Evolutionary conservation across 345 rosid genomes (phyloP), one percentile per base, ranked within the genome.

Genomic region (Murraya paniculata): DNA sequence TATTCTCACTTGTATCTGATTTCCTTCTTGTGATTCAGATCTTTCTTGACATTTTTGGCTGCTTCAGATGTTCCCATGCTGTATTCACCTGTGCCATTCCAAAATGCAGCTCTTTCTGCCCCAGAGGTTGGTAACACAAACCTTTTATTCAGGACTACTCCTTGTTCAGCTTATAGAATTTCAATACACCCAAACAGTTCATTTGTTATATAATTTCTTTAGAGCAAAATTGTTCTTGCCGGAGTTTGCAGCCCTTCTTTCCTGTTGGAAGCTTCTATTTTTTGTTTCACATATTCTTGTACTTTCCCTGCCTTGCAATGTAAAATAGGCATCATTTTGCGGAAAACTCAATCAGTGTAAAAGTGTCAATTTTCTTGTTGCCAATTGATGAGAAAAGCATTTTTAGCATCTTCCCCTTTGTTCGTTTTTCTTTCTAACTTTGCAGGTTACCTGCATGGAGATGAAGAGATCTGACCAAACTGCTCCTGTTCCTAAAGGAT

Each of bases 41-140:
- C 93, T 72, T 88, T 84, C 79, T 83, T 91, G 84, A 91, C 93
- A 39, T 85, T 83, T 85, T 77, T 93, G 81, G 85, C 84, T 58
- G 88, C 91, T 9, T 81, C 75, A 79, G 99, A 97, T 69, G 95
- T 94, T 83, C 99, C 98, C 13, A 68, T 88, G 69, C 68, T 97
- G 75, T 94, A 88, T 86, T 93, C 98, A 57, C 93, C 97, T 22
- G 83, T 90, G 45, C 92, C 92, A 31, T 97, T 91, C 83, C 94
- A 84, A 74, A 91, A 91, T 83, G 92, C 95, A 71, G 88, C 99
- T 75, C 68, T 94, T 66, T 92, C 98, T 78, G 82, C 92, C 69
- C 99, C 98, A 0, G 93, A 93, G 96, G 99, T 90, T 71, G 41
- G 90, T 87, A 13, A 58, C 84, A 69, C 62, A 64, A 59, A 18